Evolutionary conservation across 1,139 yeast species (phyloP).

Genomic region (Candida pseudocylindracea): DNA sequence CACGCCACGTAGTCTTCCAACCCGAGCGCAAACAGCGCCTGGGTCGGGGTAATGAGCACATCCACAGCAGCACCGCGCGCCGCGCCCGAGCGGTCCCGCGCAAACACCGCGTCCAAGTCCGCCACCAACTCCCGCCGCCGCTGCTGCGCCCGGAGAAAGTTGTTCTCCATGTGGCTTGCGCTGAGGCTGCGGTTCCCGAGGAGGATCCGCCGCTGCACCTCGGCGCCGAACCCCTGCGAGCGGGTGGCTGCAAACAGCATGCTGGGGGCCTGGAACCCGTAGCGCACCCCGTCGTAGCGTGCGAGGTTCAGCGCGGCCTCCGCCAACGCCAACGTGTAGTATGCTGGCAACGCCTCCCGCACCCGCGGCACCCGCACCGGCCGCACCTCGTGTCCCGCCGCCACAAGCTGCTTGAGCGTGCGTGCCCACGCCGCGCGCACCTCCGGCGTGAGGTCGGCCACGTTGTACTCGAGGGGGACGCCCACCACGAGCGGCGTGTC

Average conservation of each 20-base stretch:
- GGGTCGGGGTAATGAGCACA: slow-evolving; percentile 51
- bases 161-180: slow-evolving; percentile 45
- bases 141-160: slow-evolving; percentile 54
- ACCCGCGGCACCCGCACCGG: slow-evolving; percentile 53
- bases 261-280: slow-evolving; percentile 20
- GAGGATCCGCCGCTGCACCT: slow-evolving; percentile 63
- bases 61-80: slow-evolving; percentile 25
- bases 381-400: slow-evolving; percentile 29
- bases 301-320: slow-evolving; percentile 89
- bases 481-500: slow-evolving; percentile 37
- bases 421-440: slow-evolving; percentile 24
- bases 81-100: slow-evolving; percentile 19
- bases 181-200: slow-evolving; percentile 76
- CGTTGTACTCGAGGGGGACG: slow-evolving; percentile 40
- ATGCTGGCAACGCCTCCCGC: slow-evolving; percentile 50
- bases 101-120: slow-evolving; percentile 48
- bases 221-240: slow-evolving; percentile 45
- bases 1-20: slow-evolving; percentile 9
- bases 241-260: slow-evolving; percentile 35
- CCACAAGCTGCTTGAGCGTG: slow-evolving; percentile 17
- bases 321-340: slow-evolving; percentile 74
- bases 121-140: slow-evolving; percentile 34
- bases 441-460: slow-evolving; percentile 27
- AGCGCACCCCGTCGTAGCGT: slow-evolving; percentile 76
- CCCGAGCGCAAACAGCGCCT: slow-evolving; percentile 29